Conservation (phyloP, 371 early-diverging fungal genomes). For the Choanephora cucurbitarum region DNA sequence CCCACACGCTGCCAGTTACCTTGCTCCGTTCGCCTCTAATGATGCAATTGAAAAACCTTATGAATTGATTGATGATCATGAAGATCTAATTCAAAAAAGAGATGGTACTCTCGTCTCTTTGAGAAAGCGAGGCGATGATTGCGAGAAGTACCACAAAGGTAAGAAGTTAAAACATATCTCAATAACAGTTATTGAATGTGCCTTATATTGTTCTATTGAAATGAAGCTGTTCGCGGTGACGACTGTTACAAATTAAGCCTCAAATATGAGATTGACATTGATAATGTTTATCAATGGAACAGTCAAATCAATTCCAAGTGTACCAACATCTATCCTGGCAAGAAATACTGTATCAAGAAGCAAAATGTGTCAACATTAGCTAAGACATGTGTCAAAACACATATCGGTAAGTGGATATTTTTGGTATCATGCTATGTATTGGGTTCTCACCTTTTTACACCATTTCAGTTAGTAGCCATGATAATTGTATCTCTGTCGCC, state of each 20-base stretch:
- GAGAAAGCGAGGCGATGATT: conserved; percentile 24
- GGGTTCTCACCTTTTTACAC: background rate
- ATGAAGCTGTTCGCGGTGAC: conserved; percentile 32
- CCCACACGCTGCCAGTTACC: conserved; percentile 21
- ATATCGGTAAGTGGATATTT: conserved; percentile 10
- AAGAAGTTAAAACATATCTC: background rate
- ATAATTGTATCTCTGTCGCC: conserved; percentile 38
- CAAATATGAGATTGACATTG: conserved; percentile 27
- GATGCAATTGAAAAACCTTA: conserved; percentile 30
- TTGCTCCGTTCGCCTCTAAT: conserved; percentile 32
- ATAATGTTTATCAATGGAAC: conserved; percentile 33
- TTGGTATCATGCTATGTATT: background rate
- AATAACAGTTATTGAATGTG: background rate
- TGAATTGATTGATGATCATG: conserved; percentile 34
- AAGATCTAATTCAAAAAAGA: conserved; percentile 25
- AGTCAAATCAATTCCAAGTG: conserved; percentile 37
- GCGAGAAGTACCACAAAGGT: conserved; percentile 30
- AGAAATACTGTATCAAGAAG: conserved; percentile 42
- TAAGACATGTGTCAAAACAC: conserved; percentile 10
- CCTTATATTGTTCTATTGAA: background rate
- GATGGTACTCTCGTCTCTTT: conserved; percentile 14
- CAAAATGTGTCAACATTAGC: conserved; percentile 8
- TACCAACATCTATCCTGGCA: conserved; percentile 41
- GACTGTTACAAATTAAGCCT: conserved; percentile 34
- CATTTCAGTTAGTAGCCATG: conserved; percentile 30